Percentiles rank a stretch among this genome's conserved stretches.
These are phyloP conservation scores for Tulasnella calospora DNA, from an alignment of 768 basidiomycete species.

Conservation along the genomic window DNA sequence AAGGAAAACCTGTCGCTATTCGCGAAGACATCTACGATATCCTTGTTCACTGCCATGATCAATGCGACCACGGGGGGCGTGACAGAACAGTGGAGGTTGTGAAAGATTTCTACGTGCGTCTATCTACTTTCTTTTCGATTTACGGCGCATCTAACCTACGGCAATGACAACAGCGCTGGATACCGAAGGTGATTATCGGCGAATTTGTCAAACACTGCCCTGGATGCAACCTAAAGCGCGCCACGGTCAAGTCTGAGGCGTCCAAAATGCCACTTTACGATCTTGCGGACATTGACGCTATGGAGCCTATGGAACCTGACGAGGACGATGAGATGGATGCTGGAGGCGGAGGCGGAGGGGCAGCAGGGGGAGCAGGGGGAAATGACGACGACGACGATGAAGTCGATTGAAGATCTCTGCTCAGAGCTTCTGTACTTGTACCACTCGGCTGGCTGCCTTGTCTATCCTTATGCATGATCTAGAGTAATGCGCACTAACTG, in stretches of 20 bases:
- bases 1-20: conserved; percentile 25
- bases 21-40: conserved; percentile 25
- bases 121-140: neutral
- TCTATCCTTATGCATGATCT: neutral
- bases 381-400: conserved; percentile 12
- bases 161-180: conserved; percentile 11
- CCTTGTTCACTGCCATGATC: conserved; percentile 25
- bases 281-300: conserved; percentile 14
- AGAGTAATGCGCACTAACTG: neutral
- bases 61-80: conserved; percentile 27
- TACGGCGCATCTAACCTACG: neutral
- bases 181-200: conserved; percentile 28
- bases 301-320: conserved; percentile 17
- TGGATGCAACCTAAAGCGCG: conserved; percentile 24
- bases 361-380: too few species aligned
- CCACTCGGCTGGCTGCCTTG: neutral
- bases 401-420: neutral
- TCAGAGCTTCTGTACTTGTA: neutral
- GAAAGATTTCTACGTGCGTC: conserved; percentile 28
- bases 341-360: neutral
- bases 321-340: conserved; percentile 22
- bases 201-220: conserved; percentile 27
- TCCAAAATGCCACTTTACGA: conserved; percentile 24
- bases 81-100: conserved; percentile 26
- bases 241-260: conserved; percentile 23